Percentiles rank a stretch among this genome's conserved stretches.
phyloP scores from a whole-genome alignment of 805 yeast species.

The Ogataea pignaliae region DNA sequence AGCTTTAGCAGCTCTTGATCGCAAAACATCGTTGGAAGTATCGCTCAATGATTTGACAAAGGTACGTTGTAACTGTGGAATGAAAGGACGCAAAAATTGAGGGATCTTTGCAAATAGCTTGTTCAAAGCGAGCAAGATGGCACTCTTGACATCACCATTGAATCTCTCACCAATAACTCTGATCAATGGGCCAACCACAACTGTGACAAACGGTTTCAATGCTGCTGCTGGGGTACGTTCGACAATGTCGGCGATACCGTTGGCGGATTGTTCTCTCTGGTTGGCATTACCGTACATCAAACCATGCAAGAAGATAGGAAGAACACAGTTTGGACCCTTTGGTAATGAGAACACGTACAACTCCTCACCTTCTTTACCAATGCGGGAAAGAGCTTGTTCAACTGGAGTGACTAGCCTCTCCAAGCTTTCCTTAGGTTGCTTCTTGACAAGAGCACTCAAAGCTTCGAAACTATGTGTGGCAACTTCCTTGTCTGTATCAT shows the following conservation, averaged over 20 bases:
- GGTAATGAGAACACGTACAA: constrained; percentile 71
- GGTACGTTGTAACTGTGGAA: constrained; percentile 96
- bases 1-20: constrained; percentile 85
- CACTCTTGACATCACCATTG: constrained; percentile 85
- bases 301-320: constrained; percentile 93
- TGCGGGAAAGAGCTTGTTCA: constrained; percentile 59
- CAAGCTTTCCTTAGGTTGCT: constrained; percentile 69
- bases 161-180: constrained; percentile 97
- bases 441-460: constrained; percentile 59
- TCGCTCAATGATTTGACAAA: constrained; percentile 90
- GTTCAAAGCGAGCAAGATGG: constrained; percentile 83
- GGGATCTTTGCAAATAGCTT: constrained; percentile 79
- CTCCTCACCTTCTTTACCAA: constrained; percentile 61
- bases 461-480: constrained; percentile 65
- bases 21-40: constrained; percentile 61
- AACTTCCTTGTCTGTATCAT: constrained; percentile 58
- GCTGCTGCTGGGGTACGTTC: constrained; percentile 79
- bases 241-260: constrained; percentile 83
- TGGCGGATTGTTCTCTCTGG: constrained; percentile 81
- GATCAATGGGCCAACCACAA: constrained; percentile 94
- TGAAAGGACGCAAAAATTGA: constrained; percentile 85
- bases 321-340: constrained; percentile 79
- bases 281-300: constrained; percentile 87
- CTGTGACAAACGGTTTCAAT: constrained; percentile 84
- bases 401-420: constrained; percentile 82